Evolutionary conservation across 2,329 filamentous ascomycete species (phyloP), one percentile per base, ranked within the genome.

Genomic region (Penicillium crustosum): DNA sequence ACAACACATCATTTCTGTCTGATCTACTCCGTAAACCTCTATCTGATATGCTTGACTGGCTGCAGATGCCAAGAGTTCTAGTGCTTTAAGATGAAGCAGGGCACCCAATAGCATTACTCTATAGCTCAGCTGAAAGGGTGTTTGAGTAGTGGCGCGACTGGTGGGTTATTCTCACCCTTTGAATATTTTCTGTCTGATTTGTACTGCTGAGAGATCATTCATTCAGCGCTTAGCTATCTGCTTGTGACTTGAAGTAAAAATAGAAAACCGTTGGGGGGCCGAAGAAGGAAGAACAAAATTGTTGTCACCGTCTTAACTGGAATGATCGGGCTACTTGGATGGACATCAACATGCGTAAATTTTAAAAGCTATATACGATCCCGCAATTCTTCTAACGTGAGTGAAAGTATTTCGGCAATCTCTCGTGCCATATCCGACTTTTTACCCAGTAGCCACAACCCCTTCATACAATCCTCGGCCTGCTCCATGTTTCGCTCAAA

Each of bases 401-500:
- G 48, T 6, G 35, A 38, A 38, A 49, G 21, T 10, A 12, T 29
- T 17, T 27, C 48, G 3, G 48, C 4, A 29, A 49, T 39, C 23
- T 49, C 48, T 6, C 35, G 33, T 17, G 48, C 33, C 48, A 49
- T 49, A 39, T 49, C 48, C 2, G 48, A 49, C 48, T 39, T 49
- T 29, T 29, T 49, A 27, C 48, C 48, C 12, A 49, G 17, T 38
- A 49, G 17, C 48, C 48, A 49, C 12, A 49, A n/a, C 21, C 31
- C 48, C 35, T 49, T 38, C 10, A 25, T 15, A 21, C 48, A 49
- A 9, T 27, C 23, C n/a, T 49, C 17, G 1, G 35, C 48, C 7
- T 39, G 33, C 6, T 27, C 31, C 17, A 49, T 19, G 13, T 39
- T 49, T 12, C 10, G 6, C 48, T 39, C 35, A 1, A 49, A 15